Conservation (phyloP, 495 filamentous ascomycete genomes). For the Talaromyces adpressus region DNA sequence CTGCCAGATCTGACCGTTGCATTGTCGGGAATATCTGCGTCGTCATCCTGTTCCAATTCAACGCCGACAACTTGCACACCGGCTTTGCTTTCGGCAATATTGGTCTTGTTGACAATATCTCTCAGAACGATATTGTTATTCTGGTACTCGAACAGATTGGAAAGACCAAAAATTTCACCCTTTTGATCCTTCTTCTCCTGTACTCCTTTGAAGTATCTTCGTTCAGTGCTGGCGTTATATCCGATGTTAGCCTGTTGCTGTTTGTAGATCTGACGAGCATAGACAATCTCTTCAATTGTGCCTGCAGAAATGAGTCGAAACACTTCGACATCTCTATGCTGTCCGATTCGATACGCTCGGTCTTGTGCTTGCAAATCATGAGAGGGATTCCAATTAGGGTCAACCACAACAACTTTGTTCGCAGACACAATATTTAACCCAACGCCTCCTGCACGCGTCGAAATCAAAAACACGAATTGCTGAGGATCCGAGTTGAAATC, state of each 20-base stretch:
- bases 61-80: constrained; percentile 75
- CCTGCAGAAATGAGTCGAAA: constrained; percentile 89
- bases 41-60: constrained; percentile 55
- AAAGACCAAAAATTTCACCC: constrained; percentile 89
- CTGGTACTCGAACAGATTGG: constrained; percentile 81
- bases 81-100: constrained; percentile 84
- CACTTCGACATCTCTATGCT: constrained; percentile 89
- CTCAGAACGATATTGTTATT: constrained; percentile 72
- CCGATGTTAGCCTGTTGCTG: constrained; percentile 98
- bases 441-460: constrained; percentile 82
- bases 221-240: constrained; percentile 86
- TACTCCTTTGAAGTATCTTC: constrained; percentile 92
- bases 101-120: constrained; percentile 96
- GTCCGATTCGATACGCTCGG: constrained; percentile 92
- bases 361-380: constrained; percentile 96
- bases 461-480: constrained; percentile 95
- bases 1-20: neutral
- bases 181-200: constrained; percentile 74
- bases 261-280: constrained; percentile 96
- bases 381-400: constrained; percentile 96
- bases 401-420: constrained; percentile 96
- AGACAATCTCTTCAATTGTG: constrained; percentile 96
- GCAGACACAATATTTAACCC: constrained; percentile 95
- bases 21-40: constrained; percentile 30
- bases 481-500: constrained; percentile 85